Evolutionary conservation across 2,329 filamentous ascomycete species (phyloP).

Genomic region (Pseudocercospora cruenta): DNA sequence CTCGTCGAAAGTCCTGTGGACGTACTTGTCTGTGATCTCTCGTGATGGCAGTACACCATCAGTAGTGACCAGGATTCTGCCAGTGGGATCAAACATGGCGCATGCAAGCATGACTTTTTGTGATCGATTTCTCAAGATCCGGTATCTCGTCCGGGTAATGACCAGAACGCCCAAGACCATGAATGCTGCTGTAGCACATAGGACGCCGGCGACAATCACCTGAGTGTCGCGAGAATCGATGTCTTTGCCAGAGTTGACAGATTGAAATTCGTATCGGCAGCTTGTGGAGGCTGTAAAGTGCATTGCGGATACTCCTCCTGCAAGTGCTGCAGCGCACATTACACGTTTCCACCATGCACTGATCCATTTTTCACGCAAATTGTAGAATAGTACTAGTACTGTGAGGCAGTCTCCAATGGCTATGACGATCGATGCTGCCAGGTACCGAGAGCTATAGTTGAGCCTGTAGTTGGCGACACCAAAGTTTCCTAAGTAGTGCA

Average conservation of each 20-base stretch:
- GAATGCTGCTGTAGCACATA: slow-evolving; percentile 51
- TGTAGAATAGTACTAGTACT: slow-evolving; percentile 76
- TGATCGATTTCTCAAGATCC: slow-evolving; percentile 48
- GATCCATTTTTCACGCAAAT: slow-evolving; percentile 75
- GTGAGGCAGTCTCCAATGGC: slow-evolving; percentile 71
- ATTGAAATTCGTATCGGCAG: slow-evolving; percentile 66
- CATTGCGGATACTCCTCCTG: slow-evolving; percentile 81
- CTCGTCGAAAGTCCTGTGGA: slow-evolving; percentile 68
- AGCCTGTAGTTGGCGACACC: slow-evolving; percentile 78
- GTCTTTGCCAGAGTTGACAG: slow-evolving; percentile 45
- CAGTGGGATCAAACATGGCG: slow-evolving; percentile 69
- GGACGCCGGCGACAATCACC: slow-evolving; percentile 71
- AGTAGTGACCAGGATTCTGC: slow-evolving; percentile 69
- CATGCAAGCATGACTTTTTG: slow-evolving; percentile 60
- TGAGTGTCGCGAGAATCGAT: slow-evolving; percentile 63
- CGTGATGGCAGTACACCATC: slow-evolving; percentile 71
- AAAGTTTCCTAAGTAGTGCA: slow-evolving; percentile 87
- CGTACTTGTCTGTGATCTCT: slow-evolving; percentile 78
- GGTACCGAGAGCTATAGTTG: slow-evolving; percentile 60
- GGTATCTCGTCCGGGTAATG: slow-evolving; percentile 44
- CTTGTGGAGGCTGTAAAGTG: slow-evolving; percentile 80
- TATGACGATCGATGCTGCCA: slow-evolving; percentile 72
- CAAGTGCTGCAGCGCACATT: slow-evolving; percentile 68
- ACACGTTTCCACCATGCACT: slow-evolving; percentile 76
- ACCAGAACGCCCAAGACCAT: slow-evolving; percentile 43